A percentile compares a stretch with the other conserved stretches of the same genome.
phyloP scores from a whole-genome alignment of 331 rosid genomes.

The Rhamnella rubrinervis region DNA sequence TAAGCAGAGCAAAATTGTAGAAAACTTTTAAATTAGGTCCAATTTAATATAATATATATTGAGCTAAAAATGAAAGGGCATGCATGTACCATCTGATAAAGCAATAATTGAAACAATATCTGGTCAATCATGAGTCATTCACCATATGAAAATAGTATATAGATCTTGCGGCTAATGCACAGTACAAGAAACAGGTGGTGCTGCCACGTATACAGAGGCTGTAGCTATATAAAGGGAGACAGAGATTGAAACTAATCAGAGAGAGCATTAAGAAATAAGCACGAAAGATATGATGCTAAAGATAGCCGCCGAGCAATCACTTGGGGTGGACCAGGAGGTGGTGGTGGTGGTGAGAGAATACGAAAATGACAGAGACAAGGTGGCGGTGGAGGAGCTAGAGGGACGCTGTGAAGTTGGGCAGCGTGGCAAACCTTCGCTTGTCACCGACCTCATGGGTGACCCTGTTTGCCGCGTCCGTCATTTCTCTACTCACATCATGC shows the following conservation, averaged over 20 bases:
- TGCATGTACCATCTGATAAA: slow-evolving; percentile 13
- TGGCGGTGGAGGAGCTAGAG: slow-evolving; percentile 74
- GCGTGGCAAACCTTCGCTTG: slow-evolving; percentile 64
- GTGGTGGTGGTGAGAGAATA: slow-evolving; percentile 58
- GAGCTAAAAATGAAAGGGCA: not conserved
- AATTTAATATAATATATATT: not conserved
- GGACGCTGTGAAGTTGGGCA: slow-evolving; percentile 72
- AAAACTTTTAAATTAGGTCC: not conserved
- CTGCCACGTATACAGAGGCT: slow-evolving; percentile 46
- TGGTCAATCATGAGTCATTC: slow-evolving; percentile 23
- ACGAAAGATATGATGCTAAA: slow-evolving; percentile 48
- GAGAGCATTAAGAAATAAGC: too few species aligned
- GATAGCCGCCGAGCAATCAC: slow-evolving; percentile 55
- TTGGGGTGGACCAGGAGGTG: slow-evolving; percentile 19
- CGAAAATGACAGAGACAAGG: slow-evolving; percentile 60
- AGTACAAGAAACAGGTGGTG: slow-evolving; percentile 44
- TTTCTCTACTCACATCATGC: slow-evolving; percentile 74
- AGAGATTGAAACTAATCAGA: not conserved
- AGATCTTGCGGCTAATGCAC: slow-evolving; percentile 23
- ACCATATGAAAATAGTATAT: slow-evolving; percentile 3
- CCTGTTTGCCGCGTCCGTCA: slow-evolving; percentile 81
- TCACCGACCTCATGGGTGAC: slow-evolving; percentile 86
- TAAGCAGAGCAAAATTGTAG: too few species aligned
- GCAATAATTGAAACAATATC: slow-evolving; percentile 34
- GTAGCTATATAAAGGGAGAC: slow-evolving; percentile 25